Base-by-base conservation (phyloP, 2,329 filamentous ascomycete species). In the Fusarium sambucinum region DNA sequence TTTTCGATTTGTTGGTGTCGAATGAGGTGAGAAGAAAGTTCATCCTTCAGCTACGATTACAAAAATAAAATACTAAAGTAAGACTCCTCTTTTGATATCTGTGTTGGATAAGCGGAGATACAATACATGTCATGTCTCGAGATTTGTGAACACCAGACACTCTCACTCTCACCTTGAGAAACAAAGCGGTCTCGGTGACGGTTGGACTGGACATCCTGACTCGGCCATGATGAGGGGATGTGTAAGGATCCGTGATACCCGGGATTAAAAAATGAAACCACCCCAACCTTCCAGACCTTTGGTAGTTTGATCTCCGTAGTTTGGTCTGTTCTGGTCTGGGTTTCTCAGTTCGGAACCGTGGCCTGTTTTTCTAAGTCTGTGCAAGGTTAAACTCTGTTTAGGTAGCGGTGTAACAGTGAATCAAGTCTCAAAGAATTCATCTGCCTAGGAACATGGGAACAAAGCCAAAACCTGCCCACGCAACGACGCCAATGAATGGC, bases 381-480 rank as follows among this genome's bases (percentile, higher is more conserved):
- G 33, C 42, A 59, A 56, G 30, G 37, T 41, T 41, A 41, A 51
- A 52, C 37, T 54, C 27, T 42, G 51, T 32, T 44, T 44, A 11
- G 47, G 55, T 27, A 19, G 59, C 57, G 59, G 59, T 62, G 47
- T 62, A 62, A 45, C 16, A 55, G 40, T 27, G 27, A 55, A 53
- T 23, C 50, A 51, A 55, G 46, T 53, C 54, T 42, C 37, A 53
- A 42, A 68, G 52, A 71, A 74, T 70, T 54, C 44, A 55, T 73
- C 71, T 74, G 71, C 71, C 71, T 73, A 65, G 51, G 59, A 51
- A 63, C 51, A 67, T 71, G 54, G 59, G 46, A 58, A 63, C 58
- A 37, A 44, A 59, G 33, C 21, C 27, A 29, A 60, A 33, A 27
- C 21, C n/a, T 48, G 53, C 25, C 30, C 37, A 51, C 45, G 33